Percentiles rank a stretch among this genome's conserved stretches.
Conservation (phyloP, 352 stramenopile species). For the Phytopythium mirpurense region DNA sequence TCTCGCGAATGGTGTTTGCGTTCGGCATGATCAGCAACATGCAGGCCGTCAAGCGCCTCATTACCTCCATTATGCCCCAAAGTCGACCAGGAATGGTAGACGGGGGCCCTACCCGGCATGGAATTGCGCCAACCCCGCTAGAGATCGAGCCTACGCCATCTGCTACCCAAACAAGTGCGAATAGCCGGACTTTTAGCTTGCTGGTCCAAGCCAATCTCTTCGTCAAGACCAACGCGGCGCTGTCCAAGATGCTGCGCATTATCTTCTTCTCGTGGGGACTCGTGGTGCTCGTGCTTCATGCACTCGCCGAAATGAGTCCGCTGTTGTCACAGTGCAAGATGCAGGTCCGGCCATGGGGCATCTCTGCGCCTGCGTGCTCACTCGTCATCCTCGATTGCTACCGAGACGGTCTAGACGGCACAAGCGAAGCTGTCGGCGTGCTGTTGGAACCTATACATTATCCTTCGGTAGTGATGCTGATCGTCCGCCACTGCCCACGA, state of each 20-base stretch:
- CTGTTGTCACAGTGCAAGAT: conserved; percentile 22
- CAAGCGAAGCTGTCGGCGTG: conserved; percentile 5
- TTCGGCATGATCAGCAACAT: conserved; percentile 28
- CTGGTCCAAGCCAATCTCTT: neutral
- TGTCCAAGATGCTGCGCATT: conserved; percentile 11
- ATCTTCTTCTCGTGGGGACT: conserved; percentile 24
- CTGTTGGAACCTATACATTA: conserved; percentile 15
- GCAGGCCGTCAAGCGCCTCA: conserved; percentile 20
- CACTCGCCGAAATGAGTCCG: conserved; percentile 14
- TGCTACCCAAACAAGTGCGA: neutral
- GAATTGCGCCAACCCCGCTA: neutral
- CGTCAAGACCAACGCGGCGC: neutral
- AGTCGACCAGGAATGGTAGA: too few relatives aligned
- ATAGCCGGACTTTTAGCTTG: neutral
- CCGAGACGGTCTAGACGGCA: conserved; percentile 10
- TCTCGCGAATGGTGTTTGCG: conserved; percentile 22
- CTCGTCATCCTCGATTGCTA: conserved; percentile 23
- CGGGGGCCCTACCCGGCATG: too few relatives aligned
- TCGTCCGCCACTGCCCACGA: conserved; percentile 18
- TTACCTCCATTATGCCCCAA: too few relatives aligned
- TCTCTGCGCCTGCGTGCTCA: conserved; percentile 16
- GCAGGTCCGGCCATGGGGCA: conserved; percentile 20
- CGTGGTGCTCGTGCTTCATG: conserved; percentile 18
- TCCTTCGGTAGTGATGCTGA: conserved; percentile 10
- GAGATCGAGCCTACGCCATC: neutral